Base-by-base conservation (phyloP, 2,329 filamentous ascomycete genomes). In the Colletotrichum magnum region DNA sequence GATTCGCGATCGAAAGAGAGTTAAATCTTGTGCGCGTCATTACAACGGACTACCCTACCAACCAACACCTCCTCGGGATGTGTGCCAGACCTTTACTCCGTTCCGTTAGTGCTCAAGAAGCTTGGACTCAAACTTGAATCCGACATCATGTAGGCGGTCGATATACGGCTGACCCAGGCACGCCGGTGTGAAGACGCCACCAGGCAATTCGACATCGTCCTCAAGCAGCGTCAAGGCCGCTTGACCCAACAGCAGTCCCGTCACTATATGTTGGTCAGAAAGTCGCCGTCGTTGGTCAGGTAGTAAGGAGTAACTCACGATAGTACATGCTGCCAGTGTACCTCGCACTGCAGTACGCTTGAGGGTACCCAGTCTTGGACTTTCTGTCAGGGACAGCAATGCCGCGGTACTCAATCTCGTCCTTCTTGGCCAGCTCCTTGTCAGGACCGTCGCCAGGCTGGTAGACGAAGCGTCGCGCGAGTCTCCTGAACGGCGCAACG, bases 101-200 rank as follows among this genome's bases (percentile, higher is more conserved):
- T 36, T 12, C n/a, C 12, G 36, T 47, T 56, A 70, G 39, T 56
- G 62, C 56, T 82, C 78, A 36, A 84, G 73, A 15, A 87, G 79
- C 75, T 84, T 85, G 26, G 84, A 84, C 74, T 92, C 88, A 52
- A 92, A 84, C 76, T 87, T 87, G 75, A 94, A 87, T 2, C 92
- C 92, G 47, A 83, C 85, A 41, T 85, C 83, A 43, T 87, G 81
- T 48, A 93, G 74, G 15, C 90, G 84, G 74, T 94, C 88, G 68
- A 94, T 82, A 75, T 89, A 92, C 10, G 84, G 81, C 73, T 91
- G 89, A 1, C 93, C 93, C 2, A 95, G 81, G 62, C 88, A 92
- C 0, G 92, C 91, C 0, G 93, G 90, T 1, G 93, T 95, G 71
- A 93, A 88, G 26, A 94, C 81, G 3, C 92, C 93, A 18, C 92